These are phyloP conservation scores for Penicillium sp. DNA, from an alignment of 2,329 filamentous ascomycete genomes.

Conservation along the genomic window DNA sequence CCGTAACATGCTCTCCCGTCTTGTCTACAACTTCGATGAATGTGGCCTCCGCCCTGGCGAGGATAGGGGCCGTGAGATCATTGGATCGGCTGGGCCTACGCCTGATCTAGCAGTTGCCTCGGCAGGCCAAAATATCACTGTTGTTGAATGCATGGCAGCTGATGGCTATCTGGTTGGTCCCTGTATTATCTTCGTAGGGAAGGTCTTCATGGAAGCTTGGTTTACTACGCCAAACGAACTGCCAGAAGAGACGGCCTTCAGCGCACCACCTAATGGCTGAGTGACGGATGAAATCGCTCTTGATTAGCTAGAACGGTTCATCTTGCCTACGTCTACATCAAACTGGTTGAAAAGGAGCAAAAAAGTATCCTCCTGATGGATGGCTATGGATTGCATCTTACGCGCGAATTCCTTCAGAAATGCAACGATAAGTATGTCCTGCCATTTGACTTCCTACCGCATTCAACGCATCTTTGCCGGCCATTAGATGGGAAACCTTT, in stretches of 20 bases:
- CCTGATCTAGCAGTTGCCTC: background rate
- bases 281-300: background rate
- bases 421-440: background rate
- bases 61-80: background rate
- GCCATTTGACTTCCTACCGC: background rate
- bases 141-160: background rate
- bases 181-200: background rate
- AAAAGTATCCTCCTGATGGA: background rate
- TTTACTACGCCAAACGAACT: background rate
- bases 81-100: too few species aligned
- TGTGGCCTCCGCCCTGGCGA: constrained; percentile 3
- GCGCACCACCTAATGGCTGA: background rate
- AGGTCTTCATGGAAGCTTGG: background rate
- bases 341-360: background rate
- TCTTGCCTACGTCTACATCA: background rate
- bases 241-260: background rate
- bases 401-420: background rate
- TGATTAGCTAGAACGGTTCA: background rate
- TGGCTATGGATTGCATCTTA: background rate
- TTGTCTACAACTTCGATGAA: constrained; percentile 5
- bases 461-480: background rate
- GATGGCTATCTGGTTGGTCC: background rate
- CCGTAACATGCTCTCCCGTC: background rate
- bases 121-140: background rate
- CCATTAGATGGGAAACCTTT: background rate